Evolutionary conservation across 768 basidiomycete species (phyloP).

Genomic region (Baorangia bicolor): DNA sequence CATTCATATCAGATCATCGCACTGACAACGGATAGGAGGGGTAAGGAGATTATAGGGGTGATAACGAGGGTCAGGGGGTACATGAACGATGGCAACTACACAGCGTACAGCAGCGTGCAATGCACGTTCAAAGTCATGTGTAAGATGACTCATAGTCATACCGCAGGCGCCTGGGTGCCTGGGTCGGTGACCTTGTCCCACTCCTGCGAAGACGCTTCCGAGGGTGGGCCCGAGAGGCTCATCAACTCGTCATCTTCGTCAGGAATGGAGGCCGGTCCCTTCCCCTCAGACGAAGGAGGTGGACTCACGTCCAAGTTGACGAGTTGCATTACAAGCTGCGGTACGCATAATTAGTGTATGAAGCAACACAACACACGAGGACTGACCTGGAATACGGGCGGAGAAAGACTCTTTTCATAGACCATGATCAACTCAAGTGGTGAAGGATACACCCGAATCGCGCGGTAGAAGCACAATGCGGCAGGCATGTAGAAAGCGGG

Average conservation of each 20-base stretch:
- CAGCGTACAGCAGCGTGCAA: slow-evolving; percentile 31
- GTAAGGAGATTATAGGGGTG: slow-evolving; percentile 20
- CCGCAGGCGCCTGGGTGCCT: slow-evolving; percentile 51
- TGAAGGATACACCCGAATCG: slow-evolving; percentile 90
- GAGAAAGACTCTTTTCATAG: slow-evolving; percentile 88
- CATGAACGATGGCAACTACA: slow-evolving; percentile 30
- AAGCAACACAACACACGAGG: neutral
- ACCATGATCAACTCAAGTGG: slow-evolving; percentile 94
- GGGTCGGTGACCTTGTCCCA: slow-evolving; percentile 88
- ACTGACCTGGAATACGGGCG: slow-evolving; percentile 73
- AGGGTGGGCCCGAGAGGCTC: slow-evolving; percentile 73
- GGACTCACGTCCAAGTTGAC: slow-evolving; percentile 87
- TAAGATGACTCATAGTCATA: slow-evolving; percentile 34
- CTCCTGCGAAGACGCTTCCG: slow-evolving; percentile 86
- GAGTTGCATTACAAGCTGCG: slow-evolving; percentile 74
- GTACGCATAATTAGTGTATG: slow-evolving; percentile 5
- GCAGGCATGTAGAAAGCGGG: slow-evolving; percentile 74
- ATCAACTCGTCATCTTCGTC: slow-evolving; percentile 56
- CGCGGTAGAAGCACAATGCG: slow-evolving; percentile 90
- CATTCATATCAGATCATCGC: slow-evolving; percentile 61
- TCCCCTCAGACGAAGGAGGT: slow-evolving; percentile 41
- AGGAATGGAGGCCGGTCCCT: slow-evolving; percentile 27
- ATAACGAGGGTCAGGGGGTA: slow-evolving; percentile 18
- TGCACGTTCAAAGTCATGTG: slow-evolving; percentile 28
- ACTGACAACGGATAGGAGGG: slow-evolving; percentile 22